phyloP scores from a whole-genome alignment of 352 stramenopile species.

The Phytopythium sindhum region DNA sequence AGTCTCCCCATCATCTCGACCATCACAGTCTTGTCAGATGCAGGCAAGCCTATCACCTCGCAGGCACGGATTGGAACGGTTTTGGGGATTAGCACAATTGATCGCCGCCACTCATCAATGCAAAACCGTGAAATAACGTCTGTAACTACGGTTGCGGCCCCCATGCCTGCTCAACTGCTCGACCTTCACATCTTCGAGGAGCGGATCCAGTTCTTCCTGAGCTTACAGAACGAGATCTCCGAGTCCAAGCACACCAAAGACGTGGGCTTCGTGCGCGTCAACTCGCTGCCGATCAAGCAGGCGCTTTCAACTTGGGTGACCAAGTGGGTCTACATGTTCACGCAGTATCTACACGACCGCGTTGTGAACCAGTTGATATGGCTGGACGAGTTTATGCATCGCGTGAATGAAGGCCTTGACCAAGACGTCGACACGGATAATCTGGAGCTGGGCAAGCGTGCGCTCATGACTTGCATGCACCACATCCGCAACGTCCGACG shows the following conservation, averaged over 20 bases:
- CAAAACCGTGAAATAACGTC: not conserved
- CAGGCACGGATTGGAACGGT: not conserved
- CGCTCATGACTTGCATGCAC: conserved; percentile 87
- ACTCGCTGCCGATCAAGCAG: conserved; percentile 94
- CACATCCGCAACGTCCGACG: conserved; percentile 87
- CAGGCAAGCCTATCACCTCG: not conserved
- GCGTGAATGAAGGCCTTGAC: conserved; percentile 77
- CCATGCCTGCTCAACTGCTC: conserved; percentile 69
- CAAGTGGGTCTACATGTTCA: conserved; percentile 95
- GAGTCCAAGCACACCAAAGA: conserved; percentile 84
- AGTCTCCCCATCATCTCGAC: conserved; percentile 6
- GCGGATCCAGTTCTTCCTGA: conserved; percentile 86
- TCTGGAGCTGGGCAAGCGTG: conserved; percentile 37
- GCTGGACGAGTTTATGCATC: conserved; percentile 86
- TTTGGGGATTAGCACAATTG: not conserved
- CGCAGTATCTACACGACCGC: conserved; percentile 89
- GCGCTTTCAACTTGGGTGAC: conserved; percentile 92
- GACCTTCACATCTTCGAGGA: conserved; percentile 87
- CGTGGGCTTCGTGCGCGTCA: conserved; percentile 91
- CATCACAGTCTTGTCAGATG: not conserved
- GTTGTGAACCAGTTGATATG: conserved; percentile 81
- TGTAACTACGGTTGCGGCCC: conserved; percentile 25
- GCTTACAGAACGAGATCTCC: conserved; percentile 87
- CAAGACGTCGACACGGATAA: conserved; percentile 41
- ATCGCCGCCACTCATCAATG: not conserved